Conservation (phyloP, 768 basidiomycete species). For the Coprinopsis sp. region DNA sequence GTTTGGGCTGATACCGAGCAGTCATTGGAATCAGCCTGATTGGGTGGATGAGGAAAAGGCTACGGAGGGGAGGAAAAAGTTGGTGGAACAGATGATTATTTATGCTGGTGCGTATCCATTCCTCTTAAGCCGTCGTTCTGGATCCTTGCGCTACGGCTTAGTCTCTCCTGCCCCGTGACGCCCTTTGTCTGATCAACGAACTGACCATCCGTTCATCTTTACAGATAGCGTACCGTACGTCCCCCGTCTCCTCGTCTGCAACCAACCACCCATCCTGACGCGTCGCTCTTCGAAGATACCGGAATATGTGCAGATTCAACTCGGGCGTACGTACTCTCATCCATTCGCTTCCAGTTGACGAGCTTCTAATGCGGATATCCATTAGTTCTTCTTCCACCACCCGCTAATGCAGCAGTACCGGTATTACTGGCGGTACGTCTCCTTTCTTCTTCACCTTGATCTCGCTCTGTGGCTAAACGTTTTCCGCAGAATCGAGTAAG, state of each 20-base stretch:
- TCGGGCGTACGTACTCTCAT: conserved; percentile 61
- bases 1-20: conserved; percentile 67
- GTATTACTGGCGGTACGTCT: conserved; percentile 73
- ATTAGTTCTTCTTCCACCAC: conserved; percentile 79
- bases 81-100: conserved; percentile 59
- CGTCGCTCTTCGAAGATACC: conserved; percentile 46
- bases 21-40: conserved; percentile 78
- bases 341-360: background rate
- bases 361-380: background rate
- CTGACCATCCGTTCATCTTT: conserved; percentile 4
- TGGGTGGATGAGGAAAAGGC: conserved; percentile 78
- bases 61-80: conserved; percentile 49
- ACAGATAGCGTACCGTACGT: conserved; percentile 68
- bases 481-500: conserved; percentile 67
- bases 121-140: background rate
- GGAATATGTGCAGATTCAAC: conserved; percentile 96
- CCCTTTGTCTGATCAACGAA: background rate
- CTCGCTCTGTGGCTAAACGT: conserved; percentile 4
- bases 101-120: conserved; percentile 45
- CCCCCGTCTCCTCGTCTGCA: background rate
- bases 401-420: conserved; percentile 68
- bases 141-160: background rate
- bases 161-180: background rate
- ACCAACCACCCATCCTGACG: background rate
- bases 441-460: background rate